Percentiles rank a stretch among this genome's conserved stretches.
Conservation (phyloP, 352 stramenopile genomes). For the Pythium chondricola region DNA sequence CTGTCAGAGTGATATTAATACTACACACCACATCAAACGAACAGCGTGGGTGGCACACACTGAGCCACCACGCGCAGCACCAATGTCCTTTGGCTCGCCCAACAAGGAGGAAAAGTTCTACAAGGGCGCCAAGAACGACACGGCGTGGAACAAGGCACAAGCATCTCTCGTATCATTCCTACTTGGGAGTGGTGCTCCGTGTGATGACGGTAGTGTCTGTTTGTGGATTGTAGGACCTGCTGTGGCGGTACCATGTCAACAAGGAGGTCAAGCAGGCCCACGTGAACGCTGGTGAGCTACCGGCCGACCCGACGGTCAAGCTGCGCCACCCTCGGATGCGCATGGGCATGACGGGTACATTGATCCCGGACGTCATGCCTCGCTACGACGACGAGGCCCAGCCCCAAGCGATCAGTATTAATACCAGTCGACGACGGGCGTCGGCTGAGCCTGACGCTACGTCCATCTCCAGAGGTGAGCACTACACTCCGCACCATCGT, state of each 20-base stretch:
- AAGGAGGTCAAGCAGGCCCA: conserved; percentile 46
- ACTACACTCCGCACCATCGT: too few species aligned
- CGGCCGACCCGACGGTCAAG: conserved; percentile 22
- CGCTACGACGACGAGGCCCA: conserved; percentile 12
- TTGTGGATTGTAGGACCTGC: conserved; percentile 22
- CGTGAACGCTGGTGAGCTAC: conserved; percentile 28
- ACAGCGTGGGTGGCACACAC: too few species aligned
- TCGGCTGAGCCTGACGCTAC: too few species aligned
- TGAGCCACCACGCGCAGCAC: too few species aligned
- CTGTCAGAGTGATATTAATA: too few species aligned
- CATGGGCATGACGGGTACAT: conserved; percentile 41
- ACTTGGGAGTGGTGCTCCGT: too few species aligned
- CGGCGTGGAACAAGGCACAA: conserved; percentile 47
- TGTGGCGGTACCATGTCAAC: conserved; percentile 41
- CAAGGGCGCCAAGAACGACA: conserved; percentile 46
- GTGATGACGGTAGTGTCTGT: too few species aligned
- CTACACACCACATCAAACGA: too few species aligned
- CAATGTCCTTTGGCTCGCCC: conserved; percentile 29
- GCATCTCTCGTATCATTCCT: too few species aligned
- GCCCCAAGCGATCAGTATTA: neutral
- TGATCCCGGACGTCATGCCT: conserved; percentile 39
- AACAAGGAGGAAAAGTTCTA: conserved; percentile 43
- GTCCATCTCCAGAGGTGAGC: too few species aligned
- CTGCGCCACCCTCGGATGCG: conserved; percentile 30
- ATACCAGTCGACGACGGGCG: neutral